Conservation (phyloP, 2,329 filamentous ascomycete genomes). For the Penicillium carneum region DNA sequence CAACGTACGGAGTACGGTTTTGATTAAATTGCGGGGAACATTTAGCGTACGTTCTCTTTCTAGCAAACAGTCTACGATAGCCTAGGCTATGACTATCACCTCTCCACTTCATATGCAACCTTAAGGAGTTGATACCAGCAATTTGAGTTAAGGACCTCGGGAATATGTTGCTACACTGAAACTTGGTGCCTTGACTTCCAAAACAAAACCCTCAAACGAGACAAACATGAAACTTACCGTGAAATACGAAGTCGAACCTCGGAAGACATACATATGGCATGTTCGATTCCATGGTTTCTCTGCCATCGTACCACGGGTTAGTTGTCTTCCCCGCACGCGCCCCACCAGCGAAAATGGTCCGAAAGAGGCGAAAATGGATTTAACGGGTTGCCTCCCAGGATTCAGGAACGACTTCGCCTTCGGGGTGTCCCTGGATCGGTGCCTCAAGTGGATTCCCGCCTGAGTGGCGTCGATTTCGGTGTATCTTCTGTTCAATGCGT, state of each 20-base stretch:
- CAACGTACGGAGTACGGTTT: background rate
- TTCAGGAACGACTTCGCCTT: conserved; percentile 10
- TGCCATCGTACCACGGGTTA: background rate
- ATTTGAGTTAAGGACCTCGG: background rate
- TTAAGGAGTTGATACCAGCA: background rate
- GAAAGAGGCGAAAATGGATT: conserved; percentile 1
- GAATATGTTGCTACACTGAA: too few species aligned
- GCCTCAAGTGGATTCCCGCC: background rate
- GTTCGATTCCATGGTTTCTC: background rate
- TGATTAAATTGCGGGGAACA: conserved; percentile 13
- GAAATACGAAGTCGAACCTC: background rate
- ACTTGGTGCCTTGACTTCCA: background rate
- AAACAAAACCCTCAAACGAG: background rate
- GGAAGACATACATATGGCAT: background rate
- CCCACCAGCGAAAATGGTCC: background rate
- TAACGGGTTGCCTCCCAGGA: conserved; percentile 4
- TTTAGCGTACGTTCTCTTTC: background rate
- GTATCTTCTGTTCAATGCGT: conserved; percentile 14
- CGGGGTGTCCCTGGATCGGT: background rate
- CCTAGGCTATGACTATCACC: background rate
- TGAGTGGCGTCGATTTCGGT: background rate
- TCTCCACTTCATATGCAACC: background rate
- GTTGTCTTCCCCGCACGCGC: background rate
- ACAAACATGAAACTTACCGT: background rate
- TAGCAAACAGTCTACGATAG: conserved; percentile 1